Base-by-base conservation (phyloP, 345 rosid species). In the Rhizophora mangle region DNA sequence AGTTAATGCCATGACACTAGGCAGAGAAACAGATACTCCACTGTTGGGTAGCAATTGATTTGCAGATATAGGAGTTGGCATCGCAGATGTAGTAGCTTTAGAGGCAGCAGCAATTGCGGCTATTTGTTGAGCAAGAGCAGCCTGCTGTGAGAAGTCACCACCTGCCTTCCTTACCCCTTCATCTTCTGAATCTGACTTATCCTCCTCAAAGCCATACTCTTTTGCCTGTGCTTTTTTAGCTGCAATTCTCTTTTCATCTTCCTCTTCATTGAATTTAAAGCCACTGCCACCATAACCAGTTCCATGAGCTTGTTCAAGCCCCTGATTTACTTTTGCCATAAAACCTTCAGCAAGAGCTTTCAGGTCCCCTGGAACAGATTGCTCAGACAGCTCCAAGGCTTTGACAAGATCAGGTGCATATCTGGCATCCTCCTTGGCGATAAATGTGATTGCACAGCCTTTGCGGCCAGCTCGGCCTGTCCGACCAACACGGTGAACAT, bases 261-360 rank as follows among this genome's bases (percentile, higher is more conserved):
- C 99, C 85, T 92, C 99, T 79, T 92, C 99, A 65, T 92, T 90
- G 79, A 92, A 95, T 77, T 95, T 95, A 77, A 92, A 95, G 51
- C 99, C 97, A 81, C 96, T 95, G 64, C 99, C 99, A 72, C 99
- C 97, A 65, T 92, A 92, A 66, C 96, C 97, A 68, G 97, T 92
- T 68, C 97, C 97, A 77, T 92, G 97, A 68, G 93, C 96, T 83
- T 92, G 96, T 83, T 95, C 96, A 64, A 89, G 85, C 54, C 97
- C 97, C 79, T 92, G 96, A 79, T 79, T 95, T 68, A 95, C 99
- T 81, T 87, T 95, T 11, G 85, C 88, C 96, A 90, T 86, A 76
- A 92, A 95, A 65, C 96, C 75, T 78, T 92, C 93, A 64, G 99
- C 89, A 65, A 95, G 72, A 63, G 96, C 91, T 78, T 85, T 90